Evolutionary conservation across 2,329 filamentous ascomycete species (phyloP).

Genomic region (Penicillium palitans): DNA sequence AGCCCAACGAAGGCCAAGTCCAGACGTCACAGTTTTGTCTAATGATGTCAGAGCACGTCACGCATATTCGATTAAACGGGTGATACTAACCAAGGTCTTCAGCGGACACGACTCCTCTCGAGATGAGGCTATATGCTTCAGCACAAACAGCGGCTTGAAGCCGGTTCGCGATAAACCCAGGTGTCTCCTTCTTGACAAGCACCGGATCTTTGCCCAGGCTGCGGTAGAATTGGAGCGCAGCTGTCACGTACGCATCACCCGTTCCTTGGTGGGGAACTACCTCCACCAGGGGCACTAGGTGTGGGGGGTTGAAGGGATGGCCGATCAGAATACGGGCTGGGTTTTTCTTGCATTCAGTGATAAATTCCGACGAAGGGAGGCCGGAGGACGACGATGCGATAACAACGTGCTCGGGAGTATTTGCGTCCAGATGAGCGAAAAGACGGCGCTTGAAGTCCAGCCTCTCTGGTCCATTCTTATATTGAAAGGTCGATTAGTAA

Average conservation of each 20-base stretch:
- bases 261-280: no score
- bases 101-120: conserved; percentile 28
- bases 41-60: background rate
- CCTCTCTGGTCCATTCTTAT: conserved; percentile 20
- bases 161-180: conserved; percentile 46
- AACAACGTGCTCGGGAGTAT: conserved; percentile 13
- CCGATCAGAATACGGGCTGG: no score
- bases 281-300: no score
- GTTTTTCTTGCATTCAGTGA: no score
- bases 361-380: no score
- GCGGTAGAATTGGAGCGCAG: no score
- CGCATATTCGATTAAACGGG: background rate
- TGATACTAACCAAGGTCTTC: conserved; percentile 17
- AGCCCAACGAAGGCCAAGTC: conserved; percentile 20
- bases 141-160: conserved; percentile 36
- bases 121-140: conserved; percentile 40
- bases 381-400: conserved; percentile 6
- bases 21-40: conserved; percentile 19
- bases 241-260: no score
- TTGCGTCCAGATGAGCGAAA: conserved; percentile 19
- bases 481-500: background rate
- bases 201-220: no score
- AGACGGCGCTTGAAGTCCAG: conserved; percentile 20
- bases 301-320: no score
- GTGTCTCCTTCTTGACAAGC: background rate